Evolutionary conservation across 2,329 filamentous ascomycete species (phyloP), one percentile per base, ranked within the genome.

Genomic region (Akanthomyces dipterigenus): DNA sequence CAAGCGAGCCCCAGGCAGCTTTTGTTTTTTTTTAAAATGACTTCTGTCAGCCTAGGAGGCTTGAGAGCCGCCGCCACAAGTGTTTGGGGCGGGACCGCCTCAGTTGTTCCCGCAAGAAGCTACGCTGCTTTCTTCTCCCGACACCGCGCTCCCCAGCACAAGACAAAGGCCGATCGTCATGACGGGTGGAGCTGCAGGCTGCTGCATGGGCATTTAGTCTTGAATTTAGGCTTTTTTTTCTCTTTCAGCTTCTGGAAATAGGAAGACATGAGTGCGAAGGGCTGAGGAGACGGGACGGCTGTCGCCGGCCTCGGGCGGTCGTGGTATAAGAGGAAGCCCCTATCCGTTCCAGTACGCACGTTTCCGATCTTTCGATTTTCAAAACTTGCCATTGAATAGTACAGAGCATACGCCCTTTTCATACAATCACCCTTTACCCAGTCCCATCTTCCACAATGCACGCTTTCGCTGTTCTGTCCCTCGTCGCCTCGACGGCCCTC

Each of bases 41-140:
- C 49, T 45, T 46, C 48, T 60, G 57, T 60, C 57, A 60, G 57
- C 57, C 57, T 60, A 60, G 28, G 43, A 42, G 58, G 50, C 58
- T 55, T 46, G 43, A 45, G 43, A 28, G 28, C 57, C 58, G 36
- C 42, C 50, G 58, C 58, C 58, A 61, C 42, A 11, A 22, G 11
- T 11, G 12, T 22, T 4, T 28, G 31, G 14, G 36, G 26, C 42
- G 48, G n/a, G 57, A 60, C 16, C 58, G 49, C 50, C 28, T 31
- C 42, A 22, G 11, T 26, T 42, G 18, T 14, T 55, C 18, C 22
- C 11, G 16, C 31, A 1, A 46, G 14, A 43, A 49, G 18, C 56
- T 60, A 54, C 20, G 4, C 57, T 46, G 2, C 22, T 51, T 60
- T 54, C 57, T 60, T 60, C 57, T 38, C n/a, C 26, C 57, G 40